Conservation (phyloP, 2,329 filamentous ascomycete species). For the Calonectria pteridis region DNA sequence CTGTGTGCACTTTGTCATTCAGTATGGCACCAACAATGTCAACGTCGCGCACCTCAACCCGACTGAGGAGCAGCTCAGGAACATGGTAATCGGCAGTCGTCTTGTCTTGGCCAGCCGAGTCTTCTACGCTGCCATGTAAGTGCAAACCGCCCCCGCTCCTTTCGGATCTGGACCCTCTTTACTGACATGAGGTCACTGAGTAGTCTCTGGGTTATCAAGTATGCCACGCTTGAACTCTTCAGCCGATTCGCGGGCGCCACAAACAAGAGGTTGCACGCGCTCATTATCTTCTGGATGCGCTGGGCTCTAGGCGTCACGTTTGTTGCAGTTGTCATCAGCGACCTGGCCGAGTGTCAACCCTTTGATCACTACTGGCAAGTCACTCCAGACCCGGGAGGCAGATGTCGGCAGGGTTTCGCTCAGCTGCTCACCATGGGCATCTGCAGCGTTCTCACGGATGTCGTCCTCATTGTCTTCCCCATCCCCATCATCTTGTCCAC, state of each 20-base stretch:
- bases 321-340: slow-evolving; percentile 80
- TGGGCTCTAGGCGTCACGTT: slow-evolving; percentile 81
- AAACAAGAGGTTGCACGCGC: slow-evolving; percentile 80
- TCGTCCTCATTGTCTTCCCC: slow-evolving; percentile 86
- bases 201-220: slow-evolving; percentile 90
- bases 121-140: slow-evolving; percentile 87
- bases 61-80: slow-evolving; percentile 56
- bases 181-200: not conserved
- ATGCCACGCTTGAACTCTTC: slow-evolving; percentile 90
- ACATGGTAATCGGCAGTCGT: slow-evolving; percentile 77
- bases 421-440: slow-evolving; percentile 88
- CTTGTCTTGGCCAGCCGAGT: slow-evolving; percentile 84
- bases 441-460: slow-evolving; percentile 86
- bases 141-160: slow-evolving; percentile 35
- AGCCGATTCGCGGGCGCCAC: slow-evolving; percentile 83
- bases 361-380: slow-evolving; percentile 81
- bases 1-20: slow-evolving; percentile 82
- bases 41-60: slow-evolving; percentile 53
- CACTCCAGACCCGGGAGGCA: slow-evolving; percentile 81
- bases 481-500: slow-evolving; percentile 88
- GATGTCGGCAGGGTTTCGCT: slow-evolving; percentile 85
- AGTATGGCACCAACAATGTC: slow-evolving; percentile 93
- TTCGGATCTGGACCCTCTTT: not conserved
- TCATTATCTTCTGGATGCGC: slow-evolving; percentile 77
- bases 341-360: slow-evolving; percentile 83